phyloP scores from a whole-genome alignment of 345 rosid species.

The Gossypium herbaceum region DNA sequence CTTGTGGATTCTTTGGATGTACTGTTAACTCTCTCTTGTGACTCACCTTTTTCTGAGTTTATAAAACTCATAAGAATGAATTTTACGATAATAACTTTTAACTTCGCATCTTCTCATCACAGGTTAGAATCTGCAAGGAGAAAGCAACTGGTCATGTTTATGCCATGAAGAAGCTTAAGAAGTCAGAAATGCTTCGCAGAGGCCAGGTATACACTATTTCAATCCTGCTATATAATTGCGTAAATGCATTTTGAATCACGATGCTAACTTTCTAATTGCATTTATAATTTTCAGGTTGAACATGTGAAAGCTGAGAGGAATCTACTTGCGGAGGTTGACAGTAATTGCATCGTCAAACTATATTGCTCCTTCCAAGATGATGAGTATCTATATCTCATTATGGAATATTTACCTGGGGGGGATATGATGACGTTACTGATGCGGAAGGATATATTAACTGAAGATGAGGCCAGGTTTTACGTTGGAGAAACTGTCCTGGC shows the following conservation, averaged over 20 bases:
- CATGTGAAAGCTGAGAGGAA: conserved; percentile 99
- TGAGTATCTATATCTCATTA: conserved; percentile 81
- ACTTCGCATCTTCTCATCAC: conserved; percentile 21
- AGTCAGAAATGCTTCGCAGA: conserved; percentile 96
- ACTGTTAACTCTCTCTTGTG: not conserved
- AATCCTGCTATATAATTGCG: not conserved
- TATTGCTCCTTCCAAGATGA: conserved; percentile 98
- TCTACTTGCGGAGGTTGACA: conserved; percentile 96
- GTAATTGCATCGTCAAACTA: conserved; percentile 90
- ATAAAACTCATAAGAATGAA: not conserved
- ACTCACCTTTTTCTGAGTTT: not conserved
- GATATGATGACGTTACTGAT: conserved; percentile 99
- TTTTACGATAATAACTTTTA: not conserved
- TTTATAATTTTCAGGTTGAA: conserved; percentile 62
- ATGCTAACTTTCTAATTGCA: conserved; percentile 17
- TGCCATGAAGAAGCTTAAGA: conserved; percentile 95
- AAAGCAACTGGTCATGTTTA: conserved; percentile 80
- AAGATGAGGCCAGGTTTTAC: conserved; percentile 93
- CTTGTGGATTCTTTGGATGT: not conserved
- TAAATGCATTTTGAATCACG: conserved; percentile 1
- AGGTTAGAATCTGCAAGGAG: conserved; percentile 91
- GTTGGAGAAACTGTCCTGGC: conserved; percentile 95
- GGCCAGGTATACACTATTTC: conserved; percentile 59
- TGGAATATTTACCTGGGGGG: conserved; percentile 99
- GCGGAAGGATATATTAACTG: conserved; percentile 94